A percentile compares a stretch with the other conserved stretches of the same genome.
Evolutionary conservation across 2,329 filamentous ascomycete genomes (phyloP).

Genomic region (Talaromyces albobiverticillius): DNA sequence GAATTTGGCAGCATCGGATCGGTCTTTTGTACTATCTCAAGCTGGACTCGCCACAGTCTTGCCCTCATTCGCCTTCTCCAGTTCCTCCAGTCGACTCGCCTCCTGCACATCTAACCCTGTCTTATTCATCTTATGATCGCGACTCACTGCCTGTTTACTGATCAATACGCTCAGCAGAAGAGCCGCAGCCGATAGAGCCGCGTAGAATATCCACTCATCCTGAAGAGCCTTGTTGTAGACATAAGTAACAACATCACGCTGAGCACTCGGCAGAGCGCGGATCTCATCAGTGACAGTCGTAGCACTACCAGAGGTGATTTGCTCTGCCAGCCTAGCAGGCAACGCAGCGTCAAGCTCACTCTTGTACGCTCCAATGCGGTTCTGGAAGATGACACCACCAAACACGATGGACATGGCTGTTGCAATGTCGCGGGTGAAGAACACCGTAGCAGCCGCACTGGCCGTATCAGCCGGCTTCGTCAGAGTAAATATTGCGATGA

Average conservation of each 20-base stretch:
- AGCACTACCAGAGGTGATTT: not conserved
- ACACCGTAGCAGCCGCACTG: not conserved
- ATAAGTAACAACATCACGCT: not conserved
- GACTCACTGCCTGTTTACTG: not conserved
- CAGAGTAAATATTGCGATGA: conserved; percentile 1
- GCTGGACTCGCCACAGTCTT: not conserved
- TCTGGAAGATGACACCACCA: conserved; percentile 29
- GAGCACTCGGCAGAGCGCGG: not conserved
- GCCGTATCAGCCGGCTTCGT: not conserved
- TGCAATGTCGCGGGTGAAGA: not conserved
- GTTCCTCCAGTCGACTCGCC: not conserved
- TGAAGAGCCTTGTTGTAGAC: not conserved
- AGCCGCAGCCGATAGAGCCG: not conserved
- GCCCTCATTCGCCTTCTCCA: not conserved
- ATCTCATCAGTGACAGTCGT: not conserved
- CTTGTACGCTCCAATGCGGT: conserved; percentile 39
- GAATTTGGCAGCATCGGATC: too few relatives aligned
- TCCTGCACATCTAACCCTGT: not conserved
- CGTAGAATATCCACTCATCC: conserved; percentile 4
- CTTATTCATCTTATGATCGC: conserved; percentile 1
- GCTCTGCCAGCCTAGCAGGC: not conserved
- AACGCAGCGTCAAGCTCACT: not conserved
- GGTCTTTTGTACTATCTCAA: too few relatives aligned
- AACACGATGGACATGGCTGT: conserved; percentile 3
- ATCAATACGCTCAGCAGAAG: not conserved